Evolutionary conservation across 1,284 basidiomycete genomes (phyloP).

Genomic region (Ganoderma resinaceum): DNA sequence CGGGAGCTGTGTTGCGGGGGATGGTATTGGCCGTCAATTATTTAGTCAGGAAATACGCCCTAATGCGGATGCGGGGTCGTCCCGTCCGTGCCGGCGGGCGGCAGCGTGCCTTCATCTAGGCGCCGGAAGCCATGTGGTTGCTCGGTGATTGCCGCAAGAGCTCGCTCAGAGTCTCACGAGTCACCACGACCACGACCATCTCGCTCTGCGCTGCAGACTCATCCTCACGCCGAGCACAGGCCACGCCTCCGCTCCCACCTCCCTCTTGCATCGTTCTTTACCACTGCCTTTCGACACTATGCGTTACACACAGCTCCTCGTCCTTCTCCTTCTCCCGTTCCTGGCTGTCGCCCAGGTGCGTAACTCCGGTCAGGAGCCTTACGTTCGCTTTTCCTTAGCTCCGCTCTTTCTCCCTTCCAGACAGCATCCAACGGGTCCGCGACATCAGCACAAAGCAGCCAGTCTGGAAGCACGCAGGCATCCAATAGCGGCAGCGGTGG

Average conservation of each 20-base stretch:
- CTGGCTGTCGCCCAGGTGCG: conserved; percentile 45
- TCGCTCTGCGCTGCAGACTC: neutral
- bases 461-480: conserved; percentile 4
- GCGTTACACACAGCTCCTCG: conserved; percentile 37
- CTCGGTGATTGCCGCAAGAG: conserved; percentile 9
- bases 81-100: conserved; percentile 4
- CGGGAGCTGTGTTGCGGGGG: conserved; percentile 14
- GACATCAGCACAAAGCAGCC: conserved; percentile 11
- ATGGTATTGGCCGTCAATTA: neutral
- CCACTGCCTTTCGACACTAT: conserved; percentile 31
- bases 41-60: conserved; percentile 14
- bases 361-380: conserved; percentile 16
- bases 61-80: conserved; percentile 18
- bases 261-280: conserved; percentile 19
- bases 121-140: neutral
- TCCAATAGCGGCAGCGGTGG: neutral
- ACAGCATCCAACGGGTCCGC: conserved; percentile 11
- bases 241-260: conserved; percentile 10
- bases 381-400: conserved; percentile 20
- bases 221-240: neutral
- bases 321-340: conserved; percentile 41
- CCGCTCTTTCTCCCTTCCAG: conserved; percentile 32
- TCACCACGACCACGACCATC: conserved; percentile 11
- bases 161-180: too few relatives aligned
- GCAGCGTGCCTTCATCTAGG: conserved; percentile 1